Percentiles rank a stretch among this genome's conserved stretches.
These are phyloP conservation scores for Vitellaria paradoxa DNA, from an alignment of 179 eudicot species.

Conservation along the genomic window DNA sequence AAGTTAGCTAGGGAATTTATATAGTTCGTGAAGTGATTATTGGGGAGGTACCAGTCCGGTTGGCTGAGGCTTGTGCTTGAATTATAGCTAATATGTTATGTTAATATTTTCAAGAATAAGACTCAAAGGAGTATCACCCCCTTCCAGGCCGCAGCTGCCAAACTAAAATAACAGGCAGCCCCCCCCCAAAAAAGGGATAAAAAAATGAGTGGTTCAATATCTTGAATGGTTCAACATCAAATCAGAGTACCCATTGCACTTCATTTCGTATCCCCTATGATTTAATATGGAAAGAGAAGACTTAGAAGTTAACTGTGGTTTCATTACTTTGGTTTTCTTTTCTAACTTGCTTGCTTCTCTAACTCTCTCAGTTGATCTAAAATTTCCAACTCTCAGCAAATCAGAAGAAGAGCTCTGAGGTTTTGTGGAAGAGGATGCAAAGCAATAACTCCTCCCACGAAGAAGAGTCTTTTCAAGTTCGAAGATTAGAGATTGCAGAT, in stretches of 20 bases:
- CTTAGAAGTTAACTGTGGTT: background rate
- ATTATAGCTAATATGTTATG: background rate
- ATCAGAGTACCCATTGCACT: background rate
- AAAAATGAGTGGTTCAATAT: background rate
- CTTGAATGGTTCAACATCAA: background rate
- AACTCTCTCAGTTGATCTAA: background rate
- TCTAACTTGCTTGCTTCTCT: background rate
- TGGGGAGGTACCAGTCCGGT: background rate
- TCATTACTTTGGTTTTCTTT: background rate
- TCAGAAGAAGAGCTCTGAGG: background rate
- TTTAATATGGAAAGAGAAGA: background rate
- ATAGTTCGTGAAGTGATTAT: background rate
- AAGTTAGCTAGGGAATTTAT: too few species aligned
- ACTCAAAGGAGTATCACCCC: background rate
- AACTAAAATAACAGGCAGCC: background rate
- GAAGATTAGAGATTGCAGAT: conserved; percentile 72
- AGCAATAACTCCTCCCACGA: conserved; percentile 15
- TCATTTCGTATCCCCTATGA: background rate
- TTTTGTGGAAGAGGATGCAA: conserved; percentile 27
- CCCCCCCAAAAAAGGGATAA: too few species aligned
- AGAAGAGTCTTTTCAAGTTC: conserved; percentile 35
- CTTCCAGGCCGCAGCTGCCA: background rate
- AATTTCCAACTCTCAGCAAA: background rate
- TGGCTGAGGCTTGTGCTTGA: background rate
- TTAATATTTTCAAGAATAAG: background rate